Percentiles rank a stretch among this genome's conserved stretches.
These are phyloP conservation scores for Yarrowia divulgata DNA, from an alignment of 805 yeast species.

Conservation along the genomic window DNA sequence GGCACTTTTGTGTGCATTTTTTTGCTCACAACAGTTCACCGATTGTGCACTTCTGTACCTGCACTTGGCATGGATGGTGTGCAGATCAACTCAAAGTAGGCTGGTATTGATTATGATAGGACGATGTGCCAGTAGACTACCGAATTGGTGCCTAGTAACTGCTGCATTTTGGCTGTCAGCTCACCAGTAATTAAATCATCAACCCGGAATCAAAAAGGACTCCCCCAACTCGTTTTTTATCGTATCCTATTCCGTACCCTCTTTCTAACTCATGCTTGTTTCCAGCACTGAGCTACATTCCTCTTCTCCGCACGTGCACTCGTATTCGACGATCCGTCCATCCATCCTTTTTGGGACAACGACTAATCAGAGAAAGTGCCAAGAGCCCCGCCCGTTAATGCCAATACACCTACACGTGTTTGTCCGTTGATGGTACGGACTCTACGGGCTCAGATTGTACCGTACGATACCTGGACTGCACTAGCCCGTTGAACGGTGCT, in stretches of 20 bases:
- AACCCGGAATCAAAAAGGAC: too few relatives aligned
- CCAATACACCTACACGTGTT: neutral
- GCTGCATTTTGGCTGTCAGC: neutral
- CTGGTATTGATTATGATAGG: too few relatives aligned
- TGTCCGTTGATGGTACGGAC: too few relatives aligned
- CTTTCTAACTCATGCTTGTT: constrained; percentile 2
- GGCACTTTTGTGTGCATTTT: too few relatives aligned
- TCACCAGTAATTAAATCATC: too few relatives aligned
- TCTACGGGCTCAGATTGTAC: neutral
- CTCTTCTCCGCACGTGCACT: neutral
- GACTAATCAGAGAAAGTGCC: neutral
- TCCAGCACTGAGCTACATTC: neutral
- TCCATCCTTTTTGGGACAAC: neutral
- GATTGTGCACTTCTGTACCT: neutral
- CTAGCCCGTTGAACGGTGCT: too few relatives aligned
- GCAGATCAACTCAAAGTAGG: constrained; percentile 14
- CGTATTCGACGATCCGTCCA: neutral
- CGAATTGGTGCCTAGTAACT: neutral
- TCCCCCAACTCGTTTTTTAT: neutral
- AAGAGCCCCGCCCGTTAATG: neutral
- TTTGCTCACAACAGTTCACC: neutral
- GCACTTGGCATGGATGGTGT: constrained; percentile 11
- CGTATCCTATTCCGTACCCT: neutral
- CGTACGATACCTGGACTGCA: too few relatives aligned
- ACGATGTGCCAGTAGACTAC: too few relatives aligned